Percentiles rank a stretch among this genome's conserved stretches.
Conservation (phyloP, 2,329 filamentous ascomycete genomes). For the Dothistroma pini region DNA sequence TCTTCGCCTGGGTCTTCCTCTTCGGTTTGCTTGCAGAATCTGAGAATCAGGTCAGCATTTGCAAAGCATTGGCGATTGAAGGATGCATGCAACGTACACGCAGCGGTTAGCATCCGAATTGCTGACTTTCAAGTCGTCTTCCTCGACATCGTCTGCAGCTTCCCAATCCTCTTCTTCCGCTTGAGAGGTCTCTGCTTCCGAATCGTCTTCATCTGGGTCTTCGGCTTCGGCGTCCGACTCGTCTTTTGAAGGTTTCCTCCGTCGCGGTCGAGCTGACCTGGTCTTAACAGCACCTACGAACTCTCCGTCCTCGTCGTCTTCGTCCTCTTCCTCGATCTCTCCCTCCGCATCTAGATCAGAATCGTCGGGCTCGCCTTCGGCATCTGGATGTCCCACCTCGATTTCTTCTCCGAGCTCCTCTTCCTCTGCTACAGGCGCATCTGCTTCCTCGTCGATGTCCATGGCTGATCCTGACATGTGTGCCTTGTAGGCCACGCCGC, state of each 20-base stretch:
- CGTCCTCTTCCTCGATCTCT: conserved; percentile 47
- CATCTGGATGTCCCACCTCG: conserved; percentile 38
- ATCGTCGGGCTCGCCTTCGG: conserved; percentile 31
- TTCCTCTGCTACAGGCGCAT: conserved; percentile 30
- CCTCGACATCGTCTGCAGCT: conserved; percentile 55
- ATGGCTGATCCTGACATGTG: conserved; percentile 21
- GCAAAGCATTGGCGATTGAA: background rate
- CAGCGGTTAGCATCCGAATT: conserved; percentile 55
- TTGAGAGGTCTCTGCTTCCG: conserved; percentile 44
- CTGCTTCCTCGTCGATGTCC: conserved; percentile 25
- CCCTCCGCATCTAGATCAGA: conserved; percentile 51
- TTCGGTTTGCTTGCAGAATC: conserved; percentile 80
- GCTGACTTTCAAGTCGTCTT: conserved; percentile 52
- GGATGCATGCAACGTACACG: conserved; percentile 52
- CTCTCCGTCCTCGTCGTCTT: conserved; percentile 46
- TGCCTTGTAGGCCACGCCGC: conserved; percentile 32
- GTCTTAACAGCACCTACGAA: conserved; percentile 38
- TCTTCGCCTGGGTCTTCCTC: conserved; percentile 78
- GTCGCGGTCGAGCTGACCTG: conserved; percentile 32
- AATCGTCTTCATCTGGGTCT: conserved; percentile 32
- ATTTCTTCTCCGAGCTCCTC: conserved; percentile 29
- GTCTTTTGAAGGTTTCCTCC: conserved; percentile 34
- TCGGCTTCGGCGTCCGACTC: conserved; percentile 39
- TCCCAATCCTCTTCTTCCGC: conserved; percentile 53
- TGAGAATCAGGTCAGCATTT: conserved; percentile 38